Base-by-base conservation (phyloP, 1,284 basidiomycete species). In the Lentinula novae-zelandiae region DNA sequence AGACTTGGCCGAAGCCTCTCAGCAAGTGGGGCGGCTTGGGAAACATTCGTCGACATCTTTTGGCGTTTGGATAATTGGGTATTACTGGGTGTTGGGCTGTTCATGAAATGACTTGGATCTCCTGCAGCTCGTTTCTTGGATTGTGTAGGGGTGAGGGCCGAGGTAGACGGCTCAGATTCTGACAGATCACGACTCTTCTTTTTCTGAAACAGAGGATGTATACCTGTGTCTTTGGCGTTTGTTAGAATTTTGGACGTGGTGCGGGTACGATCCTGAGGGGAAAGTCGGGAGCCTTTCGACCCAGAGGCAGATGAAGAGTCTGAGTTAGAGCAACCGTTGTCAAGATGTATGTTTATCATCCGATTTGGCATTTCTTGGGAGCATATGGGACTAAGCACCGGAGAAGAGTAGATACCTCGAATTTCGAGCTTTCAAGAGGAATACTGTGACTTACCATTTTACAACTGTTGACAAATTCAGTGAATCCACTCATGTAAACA, bases 1-100 rank as follows among this genome's bases (percentile, higher is more conserved):
- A 70, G 71, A 20, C 71, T 77, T 0, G 89, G 89, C 2, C 89
- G 77, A 39, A 90, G 76, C 20, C 79, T 80, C 68, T 91, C 90
- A 2, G 89, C 84, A 1, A 91, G 72, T 0, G 89, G 89, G 5
- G 79, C 75, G 22, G 75, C 74, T 10, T 70, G 67, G 54, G 77
- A 70, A 0, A 77, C 59, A 33, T 75, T 66, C 17, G 62, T 31
- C 1, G 63, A 62, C 36, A 62, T 58, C 40, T 55, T 64, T 34
- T 39, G 55, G 22, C 63, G 58, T 58, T 64, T 64, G 10, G 39
- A 22, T n/a, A 57, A 31, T 9, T 46, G 44, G 6, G 17, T 6
- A 22, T n/a, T 31, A 22, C 6, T 42, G 7, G 33, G 15, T 31
- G 31, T 40, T 39, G 55, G 36, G 22, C 33, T 40, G n/a, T 20